Conservation (phyloP, 495 filamentous ascomycete species). For the Daldinia vernicosa region DNA sequence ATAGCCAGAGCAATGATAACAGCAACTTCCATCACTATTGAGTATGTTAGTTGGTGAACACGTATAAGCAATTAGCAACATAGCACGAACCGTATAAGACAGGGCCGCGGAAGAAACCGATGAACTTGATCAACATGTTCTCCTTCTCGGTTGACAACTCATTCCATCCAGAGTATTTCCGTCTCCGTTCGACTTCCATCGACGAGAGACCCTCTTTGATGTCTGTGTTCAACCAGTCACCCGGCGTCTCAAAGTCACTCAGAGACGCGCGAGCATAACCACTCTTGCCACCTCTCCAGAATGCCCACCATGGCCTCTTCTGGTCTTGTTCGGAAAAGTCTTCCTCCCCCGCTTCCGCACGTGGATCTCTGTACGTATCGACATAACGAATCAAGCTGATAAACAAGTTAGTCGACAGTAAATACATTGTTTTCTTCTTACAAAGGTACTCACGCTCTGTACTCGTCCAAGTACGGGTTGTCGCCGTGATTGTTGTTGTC, state of each 20-base stretch:
- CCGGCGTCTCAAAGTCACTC: conserved; percentile 57
- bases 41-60: conserved; percentile 38
- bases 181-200: conserved; percentile 69
- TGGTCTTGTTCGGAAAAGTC: conserved; percentile 56
- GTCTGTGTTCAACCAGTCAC: conserved; percentile 75
- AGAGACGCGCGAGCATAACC: conserved; percentile 50
- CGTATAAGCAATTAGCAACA: neutral
- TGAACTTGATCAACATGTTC: conserved; percentile 79
- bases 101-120: conserved; percentile 81
- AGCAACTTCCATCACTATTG: conserved; percentile 81
- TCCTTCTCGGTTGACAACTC: conserved; percentile 80
- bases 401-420: conserved; percentile 7
- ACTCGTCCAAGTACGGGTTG: conserved; percentile 50
- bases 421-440: neutral
- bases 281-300: conserved; percentile 58
- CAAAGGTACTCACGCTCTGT: conserved; percentile 43
- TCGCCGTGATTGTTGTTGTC: conserved; percentile 32
- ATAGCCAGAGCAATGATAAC: conserved; percentile 80
- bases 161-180: conserved; percentile 75
- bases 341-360: conserved; percentile 64
- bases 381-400: conserved; percentile 67
- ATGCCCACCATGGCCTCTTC: conserved; percentile 63
- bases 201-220: conserved; percentile 69
- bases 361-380: conserved; percentile 69
- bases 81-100: conserved; percentile 77